These are phyloP conservation scores for Suhomyces bolitotheri DNA, from an alignment of 1,139 yeast genomes.

Conservation along the genomic window DNA sequence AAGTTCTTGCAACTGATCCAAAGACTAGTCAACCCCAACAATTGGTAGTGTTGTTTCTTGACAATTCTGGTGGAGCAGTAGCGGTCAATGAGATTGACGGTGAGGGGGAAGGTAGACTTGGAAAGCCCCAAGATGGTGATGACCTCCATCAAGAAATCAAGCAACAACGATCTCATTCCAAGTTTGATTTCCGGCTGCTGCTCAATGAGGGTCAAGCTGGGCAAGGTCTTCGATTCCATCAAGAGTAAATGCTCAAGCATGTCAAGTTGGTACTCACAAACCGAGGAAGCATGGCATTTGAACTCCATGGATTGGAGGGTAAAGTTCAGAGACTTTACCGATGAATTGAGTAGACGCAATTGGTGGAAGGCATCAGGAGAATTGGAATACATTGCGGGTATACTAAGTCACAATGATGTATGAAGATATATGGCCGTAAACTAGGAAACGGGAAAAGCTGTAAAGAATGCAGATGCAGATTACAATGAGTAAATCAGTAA, in stretches of 20 bases:
- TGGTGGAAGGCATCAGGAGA: slow-evolving; percentile 44
- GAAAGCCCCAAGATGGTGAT: slow-evolving; percentile 49
- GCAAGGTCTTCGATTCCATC: slow-evolving; percentile 36
- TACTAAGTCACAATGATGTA: neutral
- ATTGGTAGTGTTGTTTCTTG: slow-evolving; percentile 59
- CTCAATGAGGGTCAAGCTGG: slow-evolving; percentile 43
- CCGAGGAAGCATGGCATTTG: slow-evolving; percentile 39
- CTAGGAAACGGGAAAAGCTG: no score
- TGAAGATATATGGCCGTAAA: no score
- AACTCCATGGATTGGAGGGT: slow-evolving; percentile 37
- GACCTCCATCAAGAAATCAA: slow-evolving; percentile 57
- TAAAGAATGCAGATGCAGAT: neutral
- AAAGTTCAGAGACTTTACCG: slow-evolving; percentile 35
- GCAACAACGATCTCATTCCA: slow-evolving; percentile 50
- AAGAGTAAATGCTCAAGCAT: slow-evolving; percentile 40
- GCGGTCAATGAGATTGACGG: slow-evolving; percentile 54
- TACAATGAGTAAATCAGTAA: neutral
- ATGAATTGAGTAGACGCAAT: slow-evolving; percentile 33
- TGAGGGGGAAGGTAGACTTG: slow-evolving; percentile 53
- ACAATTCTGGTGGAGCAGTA: slow-evolving; percentile 53
- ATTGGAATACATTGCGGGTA: slow-evolving; percentile 12
- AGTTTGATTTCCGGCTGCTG: slow-evolving; percentile 54
- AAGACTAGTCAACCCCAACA: slow-evolving; percentile 67
- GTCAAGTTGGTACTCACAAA: slow-evolving; percentile 44
- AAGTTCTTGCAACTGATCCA: slow-evolving; percentile 76